Percentiles rank a stretch among this genome's conserved stretches.
Evolutionary conservation across 768 basidiomycete species (phyloP).

Genomic region (Trametes meyenii): DNA sequence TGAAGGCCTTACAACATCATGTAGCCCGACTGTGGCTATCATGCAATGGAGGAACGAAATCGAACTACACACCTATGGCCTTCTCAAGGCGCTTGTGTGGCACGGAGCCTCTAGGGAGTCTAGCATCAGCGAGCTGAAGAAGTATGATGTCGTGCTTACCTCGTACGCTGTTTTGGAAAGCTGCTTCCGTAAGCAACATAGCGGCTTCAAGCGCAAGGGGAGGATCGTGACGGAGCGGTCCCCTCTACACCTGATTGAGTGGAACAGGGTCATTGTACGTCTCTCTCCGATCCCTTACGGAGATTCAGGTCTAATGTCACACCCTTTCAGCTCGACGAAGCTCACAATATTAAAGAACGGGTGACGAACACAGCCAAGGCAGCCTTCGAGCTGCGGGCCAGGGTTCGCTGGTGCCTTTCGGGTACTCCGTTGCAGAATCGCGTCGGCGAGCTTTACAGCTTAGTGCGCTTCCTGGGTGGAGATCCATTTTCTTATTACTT

Average conservation of each 20-base stretch:
- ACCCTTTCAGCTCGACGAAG: slow-evolving; percentile 77
- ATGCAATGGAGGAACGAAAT: slow-evolving; percentile 96
- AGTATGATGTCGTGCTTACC: slow-evolving; percentile 88
- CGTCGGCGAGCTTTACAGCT: slow-evolving; percentile 97
- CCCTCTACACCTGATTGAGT: slow-evolving; percentile 79
- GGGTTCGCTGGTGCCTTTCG: slow-evolving; percentile 92
- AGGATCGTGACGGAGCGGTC: slow-evolving; percentile 86
- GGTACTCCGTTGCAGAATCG: slow-evolving; percentile 97
- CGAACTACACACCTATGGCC: slow-evolving; percentile 73
- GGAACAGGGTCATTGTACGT: slow-evolving; percentile 79
- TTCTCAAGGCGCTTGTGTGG: slow-evolving; percentile 89
- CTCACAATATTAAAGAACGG: slow-evolving; percentile 97
- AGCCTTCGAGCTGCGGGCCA: slow-evolving; percentile 84
- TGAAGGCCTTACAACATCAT: background rate
- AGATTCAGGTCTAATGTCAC: background rate
- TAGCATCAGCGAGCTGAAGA: slow-evolving; percentile 66
- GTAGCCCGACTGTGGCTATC: slow-evolving; percentile 54
- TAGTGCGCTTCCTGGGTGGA: slow-evolving; percentile 90
- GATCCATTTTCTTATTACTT: slow-evolving; percentile 93
- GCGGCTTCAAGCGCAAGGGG: slow-evolving; percentile 88
- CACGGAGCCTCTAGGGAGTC: slow-evolving; percentile 79
- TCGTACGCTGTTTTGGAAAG: slow-evolving; percentile 91
- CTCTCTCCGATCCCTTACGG: background rate
- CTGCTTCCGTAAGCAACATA: slow-evolving; percentile 89
- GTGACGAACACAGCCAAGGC: slow-evolving; percentile 95